A percentile compares a stretch with the other conserved stretches of the same genome.
phyloP scores from a whole-genome alignment of 2,329 filamentous ascomycete genomes.

The Arthroderma sp. region DNA sequence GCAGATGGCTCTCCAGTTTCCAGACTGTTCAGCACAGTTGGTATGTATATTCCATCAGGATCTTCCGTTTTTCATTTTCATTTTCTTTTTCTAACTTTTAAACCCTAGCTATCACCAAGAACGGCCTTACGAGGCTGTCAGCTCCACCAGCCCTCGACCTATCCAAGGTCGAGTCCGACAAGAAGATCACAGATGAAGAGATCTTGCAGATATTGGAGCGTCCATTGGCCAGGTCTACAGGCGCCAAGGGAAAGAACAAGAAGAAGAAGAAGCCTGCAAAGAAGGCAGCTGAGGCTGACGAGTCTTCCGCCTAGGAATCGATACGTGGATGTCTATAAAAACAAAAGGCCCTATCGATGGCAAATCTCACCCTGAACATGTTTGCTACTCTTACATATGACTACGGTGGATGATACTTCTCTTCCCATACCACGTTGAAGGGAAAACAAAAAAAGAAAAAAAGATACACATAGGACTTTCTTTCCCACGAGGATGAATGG shows the following conservation, averaged over 20 bases:
- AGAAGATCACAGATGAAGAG: conserved; percentile 96
- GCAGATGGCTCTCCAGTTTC: conserved; percentile 78
- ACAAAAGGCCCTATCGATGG: no score
- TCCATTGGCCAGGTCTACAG: conserved; percentile 52
- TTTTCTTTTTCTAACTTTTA: conserved; percentile 10
- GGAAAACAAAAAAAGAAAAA: no score
- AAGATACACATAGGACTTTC: no score
- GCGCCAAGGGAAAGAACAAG: conserved; percentile 71
- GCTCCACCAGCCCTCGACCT: conserved; percentile 63
- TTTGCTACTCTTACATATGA: no score
- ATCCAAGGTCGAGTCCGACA: conserved; percentile 78
- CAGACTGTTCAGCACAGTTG: conserved; percentile 78
- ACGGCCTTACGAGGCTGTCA: conserved; percentile 77
- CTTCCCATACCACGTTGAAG: no score
- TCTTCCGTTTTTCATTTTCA: neutral
- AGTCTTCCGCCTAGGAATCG: conserved; percentile 22
- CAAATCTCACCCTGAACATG: no score
- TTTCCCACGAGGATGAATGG: no score
- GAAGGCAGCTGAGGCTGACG: conserved; percentile 28
- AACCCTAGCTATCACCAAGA: conserved; percentile 79
- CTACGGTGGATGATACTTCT: no score
- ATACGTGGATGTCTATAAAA: no score
- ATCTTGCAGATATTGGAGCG: conserved; percentile 87
- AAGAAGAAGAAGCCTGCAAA: conserved; percentile 59
- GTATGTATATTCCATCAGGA: conserved; percentile 43